phyloP scores from a whole-genome alignment of 2,329 filamentous ascomycete genomes.

The Fusarium goolgardi region DNA sequence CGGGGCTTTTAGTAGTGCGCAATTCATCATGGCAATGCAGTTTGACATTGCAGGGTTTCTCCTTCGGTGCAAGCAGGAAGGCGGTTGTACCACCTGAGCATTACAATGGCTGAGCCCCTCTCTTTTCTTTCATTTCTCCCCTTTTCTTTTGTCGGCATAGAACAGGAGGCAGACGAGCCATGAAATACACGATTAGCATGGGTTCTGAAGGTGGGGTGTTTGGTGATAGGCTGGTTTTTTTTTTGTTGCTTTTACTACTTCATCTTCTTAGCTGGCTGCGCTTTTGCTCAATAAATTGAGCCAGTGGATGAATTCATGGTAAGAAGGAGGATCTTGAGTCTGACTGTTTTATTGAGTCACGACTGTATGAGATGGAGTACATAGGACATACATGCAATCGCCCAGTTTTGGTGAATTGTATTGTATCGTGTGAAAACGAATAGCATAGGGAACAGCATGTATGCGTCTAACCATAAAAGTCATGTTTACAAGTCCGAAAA shows the following conservation, averaged over 20 bases:
- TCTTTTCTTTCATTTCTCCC: not conserved
- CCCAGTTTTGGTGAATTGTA: not conserved
- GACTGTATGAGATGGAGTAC: slow-evolving; percentile 1
- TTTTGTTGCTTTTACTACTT: slow-evolving; percentile 15
- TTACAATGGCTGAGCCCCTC: slow-evolving; percentile 7
- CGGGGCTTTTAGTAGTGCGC: slow-evolving; percentile 18
- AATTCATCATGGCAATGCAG: slow-evolving; percentile 1
- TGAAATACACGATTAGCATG: slow-evolving; percentile 42
- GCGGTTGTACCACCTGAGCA: slow-evolving; percentile 1
- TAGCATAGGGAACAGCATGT: slow-evolving; percentile 10
- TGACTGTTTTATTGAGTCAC: not conserved
- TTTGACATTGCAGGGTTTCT: not conserved
- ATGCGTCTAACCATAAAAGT: slow-evolving; percentile 14
- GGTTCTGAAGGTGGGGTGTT: slow-evolving; percentile 32
- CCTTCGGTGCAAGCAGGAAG: slow-evolving; percentile 16
- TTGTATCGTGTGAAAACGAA: not conserved
- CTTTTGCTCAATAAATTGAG: slow-evolving; percentile 3
- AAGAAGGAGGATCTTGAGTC: not conserved
- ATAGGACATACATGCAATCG: not conserved
- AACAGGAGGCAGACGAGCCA: slow-evolving; percentile 30
- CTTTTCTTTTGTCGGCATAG: slow-evolving; percentile 11
- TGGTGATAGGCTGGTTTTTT: slow-evolving; percentile 6
- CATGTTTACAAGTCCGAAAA: slow-evolving; percentile 14
- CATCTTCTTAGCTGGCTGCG: not conserved
- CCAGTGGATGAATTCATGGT: not conserved